These are phyloP conservation scores for Stentor coeruleus DNA, from an alignment of 73 alveolate genomes.

Conservation along the genomic window DNA sequence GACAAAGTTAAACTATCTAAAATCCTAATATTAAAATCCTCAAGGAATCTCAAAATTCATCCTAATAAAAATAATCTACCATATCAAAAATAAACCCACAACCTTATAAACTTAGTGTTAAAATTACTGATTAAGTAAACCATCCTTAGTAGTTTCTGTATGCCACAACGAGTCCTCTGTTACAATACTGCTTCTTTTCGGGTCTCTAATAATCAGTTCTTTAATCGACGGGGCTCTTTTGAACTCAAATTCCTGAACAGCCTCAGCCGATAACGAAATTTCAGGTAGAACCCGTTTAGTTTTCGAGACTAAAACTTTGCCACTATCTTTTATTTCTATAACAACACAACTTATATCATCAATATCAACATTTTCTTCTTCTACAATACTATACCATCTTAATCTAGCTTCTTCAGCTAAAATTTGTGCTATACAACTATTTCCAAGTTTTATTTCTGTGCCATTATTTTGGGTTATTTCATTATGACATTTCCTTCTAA, in stretches of 20 bases:
- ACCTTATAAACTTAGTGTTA: too few species aligned
- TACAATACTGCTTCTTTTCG: conserved; percentile 17
- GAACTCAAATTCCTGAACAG: background rate
- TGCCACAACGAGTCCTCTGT: too few species aligned
- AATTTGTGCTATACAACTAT: background rate
- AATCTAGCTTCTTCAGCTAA: conserved; percentile 18
- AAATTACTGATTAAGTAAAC: too few species aligned
- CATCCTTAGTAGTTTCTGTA: too few species aligned
- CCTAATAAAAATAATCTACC: too few species aligned
- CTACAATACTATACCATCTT: background rate
- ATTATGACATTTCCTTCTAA: background rate
- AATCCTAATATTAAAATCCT: too few species aligned
- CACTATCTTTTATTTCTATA: background rate
- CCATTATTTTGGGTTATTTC: background rate
- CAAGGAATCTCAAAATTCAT: too few species aligned
- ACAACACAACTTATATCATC: background rate
- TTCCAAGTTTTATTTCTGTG: background rate
- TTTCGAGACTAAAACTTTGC: background rate
- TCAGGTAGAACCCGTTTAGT: background rate
- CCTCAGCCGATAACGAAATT: background rate
- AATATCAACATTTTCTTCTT: conserved; percentile 7
- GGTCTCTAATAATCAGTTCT: conserved; percentile 1
- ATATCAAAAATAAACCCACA: too few species aligned
- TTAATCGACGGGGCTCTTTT: background rate
- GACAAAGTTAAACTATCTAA: too few species aligned